Conservation (phyloP, 139 green algal genomes). For the Picochlorum sp. region DNA sequence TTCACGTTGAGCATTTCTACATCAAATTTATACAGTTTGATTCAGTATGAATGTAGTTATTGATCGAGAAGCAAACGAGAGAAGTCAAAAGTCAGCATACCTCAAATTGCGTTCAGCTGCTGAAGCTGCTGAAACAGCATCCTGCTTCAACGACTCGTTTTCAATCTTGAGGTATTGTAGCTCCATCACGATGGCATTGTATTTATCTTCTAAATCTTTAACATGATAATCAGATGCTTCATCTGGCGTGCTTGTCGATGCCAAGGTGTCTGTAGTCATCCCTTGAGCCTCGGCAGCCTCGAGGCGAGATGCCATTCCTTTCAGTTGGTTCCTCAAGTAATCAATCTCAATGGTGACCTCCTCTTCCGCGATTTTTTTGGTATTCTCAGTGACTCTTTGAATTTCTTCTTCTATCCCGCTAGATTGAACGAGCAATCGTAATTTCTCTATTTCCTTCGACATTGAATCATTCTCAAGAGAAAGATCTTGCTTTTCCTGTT, state of each 20-base stretch:
- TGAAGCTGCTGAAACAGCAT: not conserved
- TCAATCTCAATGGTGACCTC: conserved; percentile 26
- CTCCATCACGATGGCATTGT: conserved; percentile 16
- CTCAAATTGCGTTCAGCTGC: not conserved
- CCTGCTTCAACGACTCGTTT: not conserved
- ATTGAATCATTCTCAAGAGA: conserved; percentile 1
- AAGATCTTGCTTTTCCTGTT: conserved; percentile 12
- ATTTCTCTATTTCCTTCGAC: conserved; percentile 4
- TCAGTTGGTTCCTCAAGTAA: conserved; percentile 9
- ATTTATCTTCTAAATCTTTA: conserved; percentile 14
- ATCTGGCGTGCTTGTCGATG: not conserved
- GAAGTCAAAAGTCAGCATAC: no score
- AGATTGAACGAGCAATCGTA: conserved; percentile 11
- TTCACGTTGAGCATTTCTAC: no score
- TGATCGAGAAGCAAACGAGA: no score
- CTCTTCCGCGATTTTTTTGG: conserved; percentile 3
- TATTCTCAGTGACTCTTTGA: not conserved
- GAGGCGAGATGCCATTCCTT: conserved; percentile 21
- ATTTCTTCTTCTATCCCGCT: conserved; percentile 2
- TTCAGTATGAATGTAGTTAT: no score
- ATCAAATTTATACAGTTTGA: no score
- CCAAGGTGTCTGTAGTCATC: not conserved
- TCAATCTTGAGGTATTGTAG: conserved; percentile 20
- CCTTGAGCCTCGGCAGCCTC: conserved; percentile 10
- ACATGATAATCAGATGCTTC: not conserved